phyloP scores from a whole-genome alignment of 1,139 yeast species.

The Geotrichum carabidarum region DNA sequence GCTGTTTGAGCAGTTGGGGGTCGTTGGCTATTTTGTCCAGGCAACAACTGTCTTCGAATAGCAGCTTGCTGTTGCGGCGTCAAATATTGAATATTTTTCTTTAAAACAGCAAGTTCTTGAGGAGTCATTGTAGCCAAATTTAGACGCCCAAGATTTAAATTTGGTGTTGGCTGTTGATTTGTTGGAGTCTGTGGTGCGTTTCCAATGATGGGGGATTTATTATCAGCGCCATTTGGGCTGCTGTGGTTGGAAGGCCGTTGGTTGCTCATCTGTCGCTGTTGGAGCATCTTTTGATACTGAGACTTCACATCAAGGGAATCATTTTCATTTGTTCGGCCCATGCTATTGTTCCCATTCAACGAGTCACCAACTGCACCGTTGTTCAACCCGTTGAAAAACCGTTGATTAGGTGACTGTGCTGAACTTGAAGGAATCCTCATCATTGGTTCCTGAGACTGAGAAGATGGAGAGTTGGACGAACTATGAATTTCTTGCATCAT shows the following conservation, averaged over 20 bases:
- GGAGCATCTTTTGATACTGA: conserved; percentile 11
- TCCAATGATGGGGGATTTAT: background rate
- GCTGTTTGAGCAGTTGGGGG: background rate
- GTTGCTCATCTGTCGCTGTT: conserved; percentile 8
- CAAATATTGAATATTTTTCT: conserved; percentile 12
- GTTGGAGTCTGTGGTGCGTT: background rate
- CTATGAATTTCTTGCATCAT: background rate
- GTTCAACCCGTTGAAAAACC: background rate
- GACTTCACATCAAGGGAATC: conserved; percentile 3
- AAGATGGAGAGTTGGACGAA: background rate
- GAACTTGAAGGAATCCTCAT: background rate
- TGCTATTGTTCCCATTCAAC: background rate
- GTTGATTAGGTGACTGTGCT: background rate
- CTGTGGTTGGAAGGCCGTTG: background rate
- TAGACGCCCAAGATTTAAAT: background rate
- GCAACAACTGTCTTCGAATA: conserved; percentile 12
- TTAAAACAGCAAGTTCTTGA: conserved; percentile 11
- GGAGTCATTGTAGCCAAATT: conserved; percentile 14
- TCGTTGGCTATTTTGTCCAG: conserved; percentile 7
- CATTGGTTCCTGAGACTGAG: background rate
- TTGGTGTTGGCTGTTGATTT: conserved; percentile 1
- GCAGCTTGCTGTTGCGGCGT: conserved; percentile 17
- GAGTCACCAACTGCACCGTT: background rate
- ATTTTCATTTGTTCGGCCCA: background rate
- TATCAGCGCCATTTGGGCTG: background rate